Conservation (phyloP, 164 flowering plant species). For the Vitis rotundifolia region DNA sequence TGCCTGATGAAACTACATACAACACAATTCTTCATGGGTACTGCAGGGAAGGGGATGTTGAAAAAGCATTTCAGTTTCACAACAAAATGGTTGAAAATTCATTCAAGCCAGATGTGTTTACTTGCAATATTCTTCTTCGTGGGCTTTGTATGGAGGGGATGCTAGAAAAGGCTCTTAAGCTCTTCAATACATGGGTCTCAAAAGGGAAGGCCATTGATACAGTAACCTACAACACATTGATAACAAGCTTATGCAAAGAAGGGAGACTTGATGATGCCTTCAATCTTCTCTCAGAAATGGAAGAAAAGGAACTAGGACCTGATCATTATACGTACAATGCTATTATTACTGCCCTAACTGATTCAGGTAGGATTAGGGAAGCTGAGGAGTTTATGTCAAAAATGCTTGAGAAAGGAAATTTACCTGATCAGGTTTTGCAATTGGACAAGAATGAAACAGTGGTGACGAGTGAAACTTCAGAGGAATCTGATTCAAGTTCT, state of each 20-base stretch:
- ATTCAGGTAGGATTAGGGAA: constrained; percentile 55
- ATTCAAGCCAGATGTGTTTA: constrained; percentile 67
- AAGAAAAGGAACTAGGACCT: constrained; percentile 60
- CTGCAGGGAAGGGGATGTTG: constrained; percentile 68
- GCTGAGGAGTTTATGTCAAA: constrained; percentile 50
- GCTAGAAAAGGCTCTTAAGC: constrained; percentile 88
- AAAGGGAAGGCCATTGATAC: constrained; percentile 66
- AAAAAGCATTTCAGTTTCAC: constrained; percentile 79
- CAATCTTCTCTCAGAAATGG: constrained; percentile 58
- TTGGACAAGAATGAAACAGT: constrained; percentile 21
- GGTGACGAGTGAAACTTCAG: constrained; percentile 14
- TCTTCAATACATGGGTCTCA: constrained; percentile 60
- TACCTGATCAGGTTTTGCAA: constrained; percentile 19
- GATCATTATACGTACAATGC: constrained; percentile 54
- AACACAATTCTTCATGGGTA: constrained; percentile 76
- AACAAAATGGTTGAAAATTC: constrained; percentile 71
- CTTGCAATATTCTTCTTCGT: constrained; percentile 75
- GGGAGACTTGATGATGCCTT: constrained; percentile 62
- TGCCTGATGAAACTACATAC: constrained; percentile 79
- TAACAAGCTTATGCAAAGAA: constrained; percentile 62
- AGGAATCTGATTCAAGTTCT: constrained; percentile 36
- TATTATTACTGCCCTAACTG: constrained; percentile 47
- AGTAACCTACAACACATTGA: constrained; percentile 70
- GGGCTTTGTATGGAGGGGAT: constrained; percentile 69
- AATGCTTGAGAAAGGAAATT: constrained; percentile 38